Base-by-base conservation (phyloP, 371 early-diverging fungal genomes). In the Gilbertella persicaria region DNA sequence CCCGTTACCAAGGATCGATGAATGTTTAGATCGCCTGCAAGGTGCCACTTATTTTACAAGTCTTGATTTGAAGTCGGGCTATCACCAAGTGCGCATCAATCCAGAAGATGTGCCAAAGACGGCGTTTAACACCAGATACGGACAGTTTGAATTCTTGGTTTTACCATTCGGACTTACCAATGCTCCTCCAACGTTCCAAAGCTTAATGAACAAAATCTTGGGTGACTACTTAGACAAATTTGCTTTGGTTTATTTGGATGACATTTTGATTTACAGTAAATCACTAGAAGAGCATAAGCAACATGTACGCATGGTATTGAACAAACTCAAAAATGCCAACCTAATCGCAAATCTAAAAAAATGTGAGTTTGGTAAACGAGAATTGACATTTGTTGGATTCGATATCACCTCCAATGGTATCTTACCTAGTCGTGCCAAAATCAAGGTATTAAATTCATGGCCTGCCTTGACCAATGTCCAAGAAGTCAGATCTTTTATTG, bases 251-350 rank as follows among this genome's bases (percentile, higher is more conserved):
- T 87, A 80, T 35, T 33, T 87, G 0, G 86, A 89, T 53, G 80
- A 86, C 51, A 79, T 86, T 1, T 50, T 86, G 0, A 78, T 89
- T 17, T 85, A 64, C 45, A 73, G 75, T 7, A 47, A 67, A 9
- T 68, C 63, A 5, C 10, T 33, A 14, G 67, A 76, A 7, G 75
- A 83, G 17, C 84, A 86, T 44, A 24, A 52, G 3, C 2, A 38
- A 10, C 73, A 85, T 49, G 36, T 81, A 7, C 25, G 45, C 3
- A 24, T 26, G 1, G 74, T 84, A 0, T 50, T 84, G 1, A 12
- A 62, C 0, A 26, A 57, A 8, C 60, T 87, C 3, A 24, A 50
- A 0, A 30, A 75, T 6, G 43, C 69, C 3, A 43, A 66, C 2
- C 49, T 86, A 3, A 62, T 57, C 9, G 60, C 49, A 0, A 81